A percentile compares a stretch with the other conserved stretches of the same genome.
Evolutionary conservation across 768 basidiomycete genomes (phyloP).

Genomic region (Phylloporus arenicola): DNA sequence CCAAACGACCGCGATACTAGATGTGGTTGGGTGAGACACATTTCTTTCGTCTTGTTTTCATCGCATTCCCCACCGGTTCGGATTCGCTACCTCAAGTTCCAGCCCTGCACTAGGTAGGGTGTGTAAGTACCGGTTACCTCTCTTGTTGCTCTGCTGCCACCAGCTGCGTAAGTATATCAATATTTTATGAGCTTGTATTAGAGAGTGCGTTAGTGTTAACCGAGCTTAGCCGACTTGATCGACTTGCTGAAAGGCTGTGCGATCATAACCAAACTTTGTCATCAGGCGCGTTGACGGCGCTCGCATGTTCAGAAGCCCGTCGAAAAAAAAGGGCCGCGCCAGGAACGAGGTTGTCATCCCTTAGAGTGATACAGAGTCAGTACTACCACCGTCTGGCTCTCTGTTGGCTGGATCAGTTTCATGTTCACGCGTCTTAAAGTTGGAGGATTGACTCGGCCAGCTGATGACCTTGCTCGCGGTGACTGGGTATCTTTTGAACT

Average conservation of each 20-base stretch:
- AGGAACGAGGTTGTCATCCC: slow-evolving; percentile 8
- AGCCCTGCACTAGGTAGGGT: slow-evolving; percentile 29
- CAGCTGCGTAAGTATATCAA: slow-evolving; percentile 35
- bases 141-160: slow-evolving; percentile 24
- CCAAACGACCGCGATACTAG: slow-evolving; percentile 80
- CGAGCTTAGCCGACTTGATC: no score
- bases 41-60: slow-evolving; percentile 24
- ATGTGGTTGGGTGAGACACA: slow-evolving; percentile 33
- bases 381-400: not conserved
- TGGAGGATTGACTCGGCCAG: not conserved
- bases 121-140: slow-evolving; percentile 29
- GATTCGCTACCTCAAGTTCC: slow-evolving; percentile 22
- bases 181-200: slow-evolving; percentile 15
- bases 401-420: not conserved
- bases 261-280: not conserved
- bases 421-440: not conserved
- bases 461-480: not conserved
- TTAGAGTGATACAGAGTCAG: not conserved
- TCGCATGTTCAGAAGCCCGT: slow-evolving; percentile 10
- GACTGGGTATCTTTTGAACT: slow-evolving; percentile 2
- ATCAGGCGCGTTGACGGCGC: no score
- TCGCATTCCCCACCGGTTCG: slow-evolving; percentile 18
- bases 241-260: no score
- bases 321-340: slow-evolving; percentile 16
- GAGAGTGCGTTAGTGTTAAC: no score